Conservation (phyloP, 2,329 filamentous ascomycete species). For the Aspergillus floridensis region DNA sequence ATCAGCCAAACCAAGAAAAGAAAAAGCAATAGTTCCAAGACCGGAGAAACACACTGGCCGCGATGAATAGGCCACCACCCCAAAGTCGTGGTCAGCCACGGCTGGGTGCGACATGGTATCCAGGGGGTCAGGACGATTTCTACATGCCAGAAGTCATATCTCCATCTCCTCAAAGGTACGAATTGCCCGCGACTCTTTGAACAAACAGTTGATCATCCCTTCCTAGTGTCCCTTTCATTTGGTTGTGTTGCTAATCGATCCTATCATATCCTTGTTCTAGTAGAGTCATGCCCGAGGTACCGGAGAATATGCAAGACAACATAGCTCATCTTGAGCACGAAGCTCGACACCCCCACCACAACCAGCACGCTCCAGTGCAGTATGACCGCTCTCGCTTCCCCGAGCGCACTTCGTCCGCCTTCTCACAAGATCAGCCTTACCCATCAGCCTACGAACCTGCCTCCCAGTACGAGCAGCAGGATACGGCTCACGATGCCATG, state of each 20-base stretch:
- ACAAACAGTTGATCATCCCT: constrained; percentile 1
- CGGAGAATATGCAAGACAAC: constrained; percentile 93
- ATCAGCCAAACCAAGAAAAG: constrained; percentile 13
- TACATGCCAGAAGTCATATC: constrained; percentile 69
- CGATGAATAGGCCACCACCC: constrained; percentile 36
- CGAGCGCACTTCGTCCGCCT: constrained; percentile 37
- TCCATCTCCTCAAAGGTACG: constrained; percentile 67
- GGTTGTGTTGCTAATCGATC: constrained; percentile 27
- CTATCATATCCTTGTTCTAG: constrained; percentile 11
- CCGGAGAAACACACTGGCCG: constrained; percentile 16
- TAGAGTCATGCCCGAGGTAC: constrained; percentile 92
- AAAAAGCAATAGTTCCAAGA: constrained; percentile 11
- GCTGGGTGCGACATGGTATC: constrained; percentile 64
- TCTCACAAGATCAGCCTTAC: constrained; percentile 29
- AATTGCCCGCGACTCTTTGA: constrained; percentile 7
- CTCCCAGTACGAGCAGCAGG: constrained; percentile 51
- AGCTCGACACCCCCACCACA: constrained; percentile 53
- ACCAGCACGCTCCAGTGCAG: constrained; percentile 15
- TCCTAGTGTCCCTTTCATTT: constrained; percentile 12
- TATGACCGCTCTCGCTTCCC: constrained; percentile 36
- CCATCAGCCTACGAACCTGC: constrained; percentile 31
- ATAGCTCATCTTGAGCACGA: constrained; percentile 87
- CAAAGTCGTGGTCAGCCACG: constrained; percentile 41
- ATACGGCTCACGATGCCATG: constrained; percentile 48
- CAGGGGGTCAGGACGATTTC: constrained; percentile 66